Percentiles rank a stretch among this genome's conserved stretches.
Conservation (phyloP, 1,139 yeast species). For the Yarrowia galli region DNA sequence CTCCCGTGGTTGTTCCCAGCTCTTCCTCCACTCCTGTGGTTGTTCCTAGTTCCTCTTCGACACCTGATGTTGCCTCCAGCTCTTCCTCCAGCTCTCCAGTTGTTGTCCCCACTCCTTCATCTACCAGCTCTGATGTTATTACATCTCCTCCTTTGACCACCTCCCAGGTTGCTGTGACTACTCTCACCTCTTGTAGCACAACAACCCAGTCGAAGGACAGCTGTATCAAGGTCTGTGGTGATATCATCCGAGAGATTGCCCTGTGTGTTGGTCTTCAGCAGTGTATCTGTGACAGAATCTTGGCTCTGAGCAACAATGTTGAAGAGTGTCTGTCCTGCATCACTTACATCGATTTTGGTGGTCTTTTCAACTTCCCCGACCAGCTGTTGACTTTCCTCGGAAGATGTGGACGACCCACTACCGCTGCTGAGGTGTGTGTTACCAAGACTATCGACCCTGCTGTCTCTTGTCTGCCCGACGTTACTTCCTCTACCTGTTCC, state of each 20-base stretch:
- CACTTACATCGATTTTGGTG: slow-evolving; percentile 23
- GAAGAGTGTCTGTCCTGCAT: slow-evolving; percentile 11
- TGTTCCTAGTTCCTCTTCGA: background rate
- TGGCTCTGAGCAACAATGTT: slow-evolving; percentile 1
- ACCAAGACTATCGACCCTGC: slow-evolving; percentile 19
- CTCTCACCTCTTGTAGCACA: slow-evolving; percentile 1
- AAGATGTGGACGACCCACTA: slow-evolving; percentile 8
- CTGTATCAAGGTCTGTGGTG: slow-evolving; percentile 20
- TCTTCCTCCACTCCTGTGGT: background rate
- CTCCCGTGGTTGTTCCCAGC: background rate
- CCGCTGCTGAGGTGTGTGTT: slow-evolving; percentile 3
- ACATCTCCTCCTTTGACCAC: background rate
- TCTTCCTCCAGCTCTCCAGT: too few relatives aligned
- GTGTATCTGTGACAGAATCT: slow-evolving; percentile 11
- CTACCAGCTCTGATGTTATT: background rate
- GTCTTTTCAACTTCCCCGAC: slow-evolving; percentile 1
- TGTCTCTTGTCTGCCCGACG: slow-evolving; percentile 7
- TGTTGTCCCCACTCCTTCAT: background rate
- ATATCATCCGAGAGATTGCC: slow-evolving; percentile 21
- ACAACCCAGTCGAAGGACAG: background rate
- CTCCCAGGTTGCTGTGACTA: background rate
- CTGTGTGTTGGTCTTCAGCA: slow-evolving; percentile 13
- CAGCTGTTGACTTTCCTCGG: slow-evolving; percentile 13
- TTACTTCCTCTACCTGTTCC: slow-evolving; percentile 10
- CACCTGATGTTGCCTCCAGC: too few relatives aligned